Conservation (phyloP, 495 filamentous ascomycete genomes). For the Aspergillus baeticus region DNA sequence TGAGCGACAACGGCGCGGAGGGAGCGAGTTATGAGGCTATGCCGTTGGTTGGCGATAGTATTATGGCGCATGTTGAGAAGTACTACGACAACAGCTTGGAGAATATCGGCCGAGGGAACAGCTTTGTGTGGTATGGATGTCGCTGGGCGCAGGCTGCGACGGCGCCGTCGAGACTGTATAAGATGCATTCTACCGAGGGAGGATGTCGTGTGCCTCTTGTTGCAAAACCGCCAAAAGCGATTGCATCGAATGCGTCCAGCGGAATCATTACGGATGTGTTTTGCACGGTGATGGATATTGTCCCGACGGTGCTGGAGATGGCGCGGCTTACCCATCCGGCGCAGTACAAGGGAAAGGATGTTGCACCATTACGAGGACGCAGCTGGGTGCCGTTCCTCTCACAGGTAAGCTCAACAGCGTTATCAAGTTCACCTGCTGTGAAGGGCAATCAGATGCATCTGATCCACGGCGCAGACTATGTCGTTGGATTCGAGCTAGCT, state of each 20-base stretch:
- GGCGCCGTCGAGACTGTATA: constrained; percentile 58
- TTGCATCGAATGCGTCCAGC: constrained; percentile 19
- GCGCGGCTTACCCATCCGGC: constrained; percentile 59
- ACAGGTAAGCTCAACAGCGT: too few species aligned
- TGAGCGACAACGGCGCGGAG: constrained; percentile 66
- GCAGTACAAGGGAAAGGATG: constrained; percentile 52
- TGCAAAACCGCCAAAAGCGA: constrained; percentile 45
- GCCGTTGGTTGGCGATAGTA: constrained; percentile 51
- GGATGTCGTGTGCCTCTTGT: constrained; percentile 60
- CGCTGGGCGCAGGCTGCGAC: constrained; percentile 65
- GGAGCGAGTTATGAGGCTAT: constrained; percentile 60
- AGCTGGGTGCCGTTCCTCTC: too few species aligned
- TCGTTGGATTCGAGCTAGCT: constrained; percentile 48
- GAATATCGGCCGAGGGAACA: constrained; percentile 61
- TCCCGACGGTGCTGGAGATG: constrained; percentile 60
- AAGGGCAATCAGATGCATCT: constrained; percentile 31
- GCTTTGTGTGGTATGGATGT: constrained; percentile 65
- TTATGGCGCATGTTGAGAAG: constrained; percentile 54
- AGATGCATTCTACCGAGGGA: constrained; percentile 62
- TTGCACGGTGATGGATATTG: constrained; percentile 64
- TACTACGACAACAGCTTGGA: constrained; percentile 63
- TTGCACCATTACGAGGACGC: constrained; percentile 56
- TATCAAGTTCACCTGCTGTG: too few species aligned
- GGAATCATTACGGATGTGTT: constrained; percentile 53
- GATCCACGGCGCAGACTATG: constrained; percentile 49